Percentiles rank a stretch among this genome's conserved stretches.
phyloP scores from a whole-genome alignment of 2,329 filamentous ascomycete genomes.

The Botrytis byssoidea region DNA sequence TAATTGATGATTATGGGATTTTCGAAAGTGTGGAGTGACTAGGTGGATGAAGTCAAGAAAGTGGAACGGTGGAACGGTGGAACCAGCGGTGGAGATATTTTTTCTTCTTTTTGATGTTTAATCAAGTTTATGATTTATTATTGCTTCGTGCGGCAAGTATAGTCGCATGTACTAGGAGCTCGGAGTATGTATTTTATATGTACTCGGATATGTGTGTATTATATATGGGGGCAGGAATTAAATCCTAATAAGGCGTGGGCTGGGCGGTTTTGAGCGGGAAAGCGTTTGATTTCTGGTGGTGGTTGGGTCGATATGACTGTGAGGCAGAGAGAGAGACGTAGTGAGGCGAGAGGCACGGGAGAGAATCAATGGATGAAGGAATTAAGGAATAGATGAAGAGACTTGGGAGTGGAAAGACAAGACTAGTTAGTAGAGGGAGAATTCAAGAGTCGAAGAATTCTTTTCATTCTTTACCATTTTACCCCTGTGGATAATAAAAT shows the following conservation, averaged over 20 bases:
- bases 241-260: neutral
- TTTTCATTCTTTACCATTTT: neutral
- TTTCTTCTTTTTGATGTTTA: neutral
- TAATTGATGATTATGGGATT: neutral
- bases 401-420: neutral
- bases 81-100: neutral
- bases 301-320: neutral
- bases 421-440: neutral
- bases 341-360: neutral
- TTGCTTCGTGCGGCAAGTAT: neutral
- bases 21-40: slow-evolving; percentile 10
- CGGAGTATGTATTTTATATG: neutral
- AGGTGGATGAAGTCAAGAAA: neutral
- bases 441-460: neutral
- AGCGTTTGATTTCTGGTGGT: neutral
- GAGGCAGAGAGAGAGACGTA: neutral
- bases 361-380: neutral
- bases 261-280: neutral
- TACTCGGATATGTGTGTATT: neutral
- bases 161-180: neutral
- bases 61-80: slow-evolving; percentile 3
- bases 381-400: neutral
- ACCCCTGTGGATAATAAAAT: neutral
- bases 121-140: slow-evolving; percentile 10
- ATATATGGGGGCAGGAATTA: neutral